Evolutionary conservation across 495 filamentous ascomycete genomes (phyloP), one percentile per base, ranked within the genome.

Genomic region (Lineolata rhizophorae): DNA sequence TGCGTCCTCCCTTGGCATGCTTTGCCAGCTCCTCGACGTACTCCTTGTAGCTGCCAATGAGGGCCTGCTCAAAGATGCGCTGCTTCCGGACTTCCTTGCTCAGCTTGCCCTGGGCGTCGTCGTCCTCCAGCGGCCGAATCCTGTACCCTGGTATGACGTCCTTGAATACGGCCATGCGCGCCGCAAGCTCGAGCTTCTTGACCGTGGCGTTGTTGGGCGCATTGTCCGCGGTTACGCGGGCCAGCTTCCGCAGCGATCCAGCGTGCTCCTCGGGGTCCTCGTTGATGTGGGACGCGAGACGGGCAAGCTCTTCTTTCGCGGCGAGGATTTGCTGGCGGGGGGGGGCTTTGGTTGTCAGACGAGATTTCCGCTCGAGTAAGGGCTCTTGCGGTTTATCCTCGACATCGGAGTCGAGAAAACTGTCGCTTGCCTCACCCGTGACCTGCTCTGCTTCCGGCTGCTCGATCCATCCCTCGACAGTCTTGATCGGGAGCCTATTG

Each of bases 131-230:
- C 13, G 83, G 80, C 13, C 87, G 73, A 51, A 95, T 95, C 21
- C 87, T 64, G 43, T 95, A 97, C 4, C 85, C 87, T 0, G 87
- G 87, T 29, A 97, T 93, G 26, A 93, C 62, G 56, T 95, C 84
- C 48, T 83, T 90, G 53, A 81, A 97, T n/a, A 94, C 64, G 4
- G 84, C 71, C 46, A 84, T 60, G 51, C 92, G 83, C 13, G 83
- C 75, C 11, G 70, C 78, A 17, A 97, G 51, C 15, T 73, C 76
- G 31, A 97, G 59, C 45, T 81, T 87, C 55, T 75, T 70, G 43
- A 95, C 72, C 4, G 75, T 71, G 20, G 64, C 48, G 36, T 83
- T 73, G 5, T 57, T 47, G 2, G 71, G 73, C 27, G 72, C 60
- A 6, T 9, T 8, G 9, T 30, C 28, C 4, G 9, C 30, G 20